Evolutionary conservation across 352 stramenopile genomes (phyloP), one percentile per base, ranked within the genome.

Genomic region (Phytophthora citricola): DNA sequence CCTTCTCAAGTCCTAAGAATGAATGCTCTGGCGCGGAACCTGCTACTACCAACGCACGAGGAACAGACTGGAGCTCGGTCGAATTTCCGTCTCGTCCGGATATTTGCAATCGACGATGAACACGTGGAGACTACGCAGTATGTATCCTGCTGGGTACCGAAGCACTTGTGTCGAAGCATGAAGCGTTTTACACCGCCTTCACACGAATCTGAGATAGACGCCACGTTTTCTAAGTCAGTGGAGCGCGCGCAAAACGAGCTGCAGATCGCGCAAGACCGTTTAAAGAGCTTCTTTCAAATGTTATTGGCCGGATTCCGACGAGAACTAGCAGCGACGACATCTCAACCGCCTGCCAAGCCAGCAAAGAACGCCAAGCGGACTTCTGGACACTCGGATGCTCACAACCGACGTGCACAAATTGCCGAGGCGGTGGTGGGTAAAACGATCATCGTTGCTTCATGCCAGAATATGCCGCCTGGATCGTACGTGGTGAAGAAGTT

Each of bases 71-170:
- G 66, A n/a, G 68, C 80, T 29, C 63, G 63, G 10, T 47, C 49
- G 0, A 73, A 75, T 45, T 89, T 89, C 22, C 80, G 78, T 5
- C 66, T 96, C 7, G 85, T 94, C 15, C 83, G 75, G 14, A 71
- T 95, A 22, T 92, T 89, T 45, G 57, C 75, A 11, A 55, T 58
- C 5, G 69, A 49, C n/a, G 49, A 58, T 9, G 45, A 57, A 3
- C 43, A 65, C 7, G 38, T 66, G 9, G 73, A 73, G 6, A 74
- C 68, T 32, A 68, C 67, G 1, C 78, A 81, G 20, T 85, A 89
- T 44, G 64, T 93, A 3, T 89, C 84, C 2, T 87, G 77, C 27
- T 96, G 88, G 88, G 81, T 87, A 5, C 87, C 86, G 0, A 90
- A 90, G 34, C 83, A 94, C 53, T 64, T 93, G 0, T 93, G 84